phyloP scores from a whole-genome alignment of 2,329 filamentous ascomycete genomes.

The Neonectria neomacrospora region DNA sequence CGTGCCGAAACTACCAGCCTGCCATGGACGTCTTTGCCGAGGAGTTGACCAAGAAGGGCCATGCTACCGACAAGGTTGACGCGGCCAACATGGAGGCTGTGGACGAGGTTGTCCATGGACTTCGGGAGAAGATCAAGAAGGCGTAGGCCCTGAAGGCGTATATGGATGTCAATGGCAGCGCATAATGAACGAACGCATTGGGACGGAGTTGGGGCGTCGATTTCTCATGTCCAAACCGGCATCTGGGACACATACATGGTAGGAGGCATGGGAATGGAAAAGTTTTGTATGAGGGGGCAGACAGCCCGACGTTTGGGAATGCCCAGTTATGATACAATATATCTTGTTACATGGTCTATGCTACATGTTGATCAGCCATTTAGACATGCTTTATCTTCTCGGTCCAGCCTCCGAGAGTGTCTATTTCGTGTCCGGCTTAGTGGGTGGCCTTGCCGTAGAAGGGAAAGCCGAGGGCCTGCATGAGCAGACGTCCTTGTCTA shows the following conservation, averaged over 20 bases:
- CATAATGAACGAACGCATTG: slow-evolving; percentile 45
- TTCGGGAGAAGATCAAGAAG: slow-evolving; percentile 66
- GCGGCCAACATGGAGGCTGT: slow-evolving; percentile 89
- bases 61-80: slow-evolving; percentile 72
- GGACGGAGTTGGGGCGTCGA: slow-evolving; percentile 51
- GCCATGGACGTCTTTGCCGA: slow-evolving; percentile 76
- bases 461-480: slow-evolving; percentile 63
- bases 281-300: slow-evolving; percentile 33
- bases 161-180: slow-evolving; percentile 13
- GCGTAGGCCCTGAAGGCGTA: slow-evolving; percentile 41
- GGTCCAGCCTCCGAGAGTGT: slow-evolving; percentile 19
- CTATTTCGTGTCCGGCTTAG: slow-evolving; percentile 38
- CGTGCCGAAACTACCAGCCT: slow-evolving; percentile 89
- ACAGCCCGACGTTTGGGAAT: slow-evolving; percentile 31
- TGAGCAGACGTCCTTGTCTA: slow-evolving; percentile 81
- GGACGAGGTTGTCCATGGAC: slow-evolving; percentile 75
- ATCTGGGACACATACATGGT: slow-evolving; percentile 8
- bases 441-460: slow-evolving; percentile 79
- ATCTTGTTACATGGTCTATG: slow-evolving; percentile 50
- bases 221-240: slow-evolving; percentile 1
- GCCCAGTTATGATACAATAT: slow-evolving; percentile 49
- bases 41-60: slow-evolving; percentile 68
- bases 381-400: slow-evolving; percentile 31
- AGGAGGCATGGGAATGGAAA: slow-evolving; percentile 22
- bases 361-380: slow-evolving; percentile 40